Evolutionary conservation across 2,329 filamentous ascomycete species (phyloP), one percentile per base, ranked within the genome.

Genomic region (Aspergillus amoenus): DNA sequence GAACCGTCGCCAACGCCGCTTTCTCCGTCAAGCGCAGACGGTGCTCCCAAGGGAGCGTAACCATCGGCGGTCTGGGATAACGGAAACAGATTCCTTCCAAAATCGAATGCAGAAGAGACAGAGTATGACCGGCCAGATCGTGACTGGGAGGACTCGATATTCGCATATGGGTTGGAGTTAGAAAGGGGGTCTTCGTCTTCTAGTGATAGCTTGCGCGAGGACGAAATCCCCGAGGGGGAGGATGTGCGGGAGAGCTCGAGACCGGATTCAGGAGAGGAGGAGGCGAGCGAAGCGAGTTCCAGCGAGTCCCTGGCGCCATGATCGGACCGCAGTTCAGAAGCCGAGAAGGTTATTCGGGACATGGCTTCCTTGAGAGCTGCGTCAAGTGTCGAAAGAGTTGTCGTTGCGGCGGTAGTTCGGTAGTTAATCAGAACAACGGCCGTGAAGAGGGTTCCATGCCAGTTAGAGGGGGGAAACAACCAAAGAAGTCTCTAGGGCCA

Each of bases 261-360:
- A 47, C 78, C 82, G 48, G 84, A 84, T 61, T 82, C 83, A 52
- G 82, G 84, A 65, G 89, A 91, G 64, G 89, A 92, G 61, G 91
- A 96, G 59, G 93, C 94, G 62, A 99, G 86, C 52, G 93, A 97
- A 59, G 93, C 94, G 57, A 99, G 88, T 80, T 99, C 94, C 70
- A 99, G 86, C 46, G 93, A 97, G 82, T 99, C 94, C 78, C 94
- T 90, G 60, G 85, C 78, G 12, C 79, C 77, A 59, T 67, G 61
- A 45, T 65, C 68, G 54, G 67, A 67, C 59, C 66, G 64, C 53
- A 61, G 57, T n/a, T 67, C 68, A 40, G 64, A 56, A 51, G 67
- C 65, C 32, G 68, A 62, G 49, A 71, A 72, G 45, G 68, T 55
- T 50, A 69, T 62, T 52, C 62, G 71, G 61, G 71, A 70, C 72